A percentile compares a stretch with the other conserved stretches of the same genome.
Evolutionary conservation across 1,139 yeast species (phyloP).

Genomic region (Candida sanyaensis): DNA sequence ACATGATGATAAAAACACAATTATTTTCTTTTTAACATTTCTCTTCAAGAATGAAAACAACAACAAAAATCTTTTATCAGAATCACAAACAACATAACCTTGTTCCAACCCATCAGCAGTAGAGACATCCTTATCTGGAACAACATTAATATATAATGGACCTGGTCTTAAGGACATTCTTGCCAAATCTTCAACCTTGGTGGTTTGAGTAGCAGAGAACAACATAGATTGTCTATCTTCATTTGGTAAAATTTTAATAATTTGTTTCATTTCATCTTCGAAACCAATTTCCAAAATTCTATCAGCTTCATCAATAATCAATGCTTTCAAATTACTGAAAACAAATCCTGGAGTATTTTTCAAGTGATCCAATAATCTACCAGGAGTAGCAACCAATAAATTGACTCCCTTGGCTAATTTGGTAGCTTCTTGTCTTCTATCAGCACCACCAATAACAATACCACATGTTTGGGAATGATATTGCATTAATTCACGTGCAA

Average conservation of each 20-base stretch:
- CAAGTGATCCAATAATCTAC: slow-evolving; percentile 91
- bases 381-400: slow-evolving; percentile 94
- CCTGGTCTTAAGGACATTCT: slow-evolving; percentile 94
- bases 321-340: slow-evolving; percentile 90
- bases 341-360: slow-evolving; percentile 95
- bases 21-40: slow-evolving; percentile 84
- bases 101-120: slow-evolving; percentile 98
- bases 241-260: slow-evolving; percentile 88
- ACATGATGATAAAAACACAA: slow-evolving; percentile 92
- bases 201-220: slow-evolving; percentile 97
- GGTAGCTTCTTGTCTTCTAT: slow-evolving; percentile 95
- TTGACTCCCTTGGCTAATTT: slow-evolving; percentile 93
- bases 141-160: slow-evolving; percentile 94
- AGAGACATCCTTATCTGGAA: slow-evolving; percentile 75
- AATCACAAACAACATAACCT: slow-evolving; percentile 96
- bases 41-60: slow-evolving; percentile 91
- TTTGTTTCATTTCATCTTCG: slow-evolving; percentile 98
- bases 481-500: slow-evolving; percentile 89
- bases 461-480: slow-evolving; percentile 94
- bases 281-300: slow-evolving; percentile 95
- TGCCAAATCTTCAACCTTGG: slow-evolving; percentile 97
- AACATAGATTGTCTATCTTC: slow-evolving; percentile 96
- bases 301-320: slow-evolving; percentile 96
- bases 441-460: slow-evolving; percentile 97
- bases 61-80: slow-evolving; percentile 88